phyloP scores from a whole-genome alignment of 768 basidiomycete genomes.

The Lactarius tabidus region DNA sequence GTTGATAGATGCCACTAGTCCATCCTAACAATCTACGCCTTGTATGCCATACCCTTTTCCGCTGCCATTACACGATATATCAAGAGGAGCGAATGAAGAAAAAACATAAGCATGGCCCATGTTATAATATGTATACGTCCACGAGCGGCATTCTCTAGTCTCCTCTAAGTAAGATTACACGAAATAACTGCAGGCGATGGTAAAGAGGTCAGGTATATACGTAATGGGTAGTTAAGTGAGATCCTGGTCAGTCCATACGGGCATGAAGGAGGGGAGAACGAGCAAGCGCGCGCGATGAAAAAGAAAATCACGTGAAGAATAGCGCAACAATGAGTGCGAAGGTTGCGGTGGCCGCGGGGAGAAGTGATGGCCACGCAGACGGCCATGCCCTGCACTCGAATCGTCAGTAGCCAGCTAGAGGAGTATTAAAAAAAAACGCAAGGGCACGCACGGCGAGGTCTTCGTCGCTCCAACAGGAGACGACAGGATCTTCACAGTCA shows the following conservation, averaged over 20 bases:
- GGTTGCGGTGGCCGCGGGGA: neutral
- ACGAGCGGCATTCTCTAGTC: constrained; percentile 9
- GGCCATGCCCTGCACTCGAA: neutral
- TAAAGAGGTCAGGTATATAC: constrained; percentile 7
- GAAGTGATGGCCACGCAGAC: neutral
- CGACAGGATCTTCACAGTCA: constrained; percentile 63
- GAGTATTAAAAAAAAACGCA: neutral
- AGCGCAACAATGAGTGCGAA: neutral
- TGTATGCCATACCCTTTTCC: neutral
- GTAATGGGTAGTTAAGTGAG: neutral
- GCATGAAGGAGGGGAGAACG: neutral
- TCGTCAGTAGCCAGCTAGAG: neutral
- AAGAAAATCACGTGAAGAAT: neutral
- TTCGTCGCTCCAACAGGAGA: constrained; percentile 29
- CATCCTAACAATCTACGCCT: neutral
- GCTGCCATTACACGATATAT: neutral
- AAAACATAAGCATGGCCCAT: neutral
- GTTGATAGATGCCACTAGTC: too few species aligned
- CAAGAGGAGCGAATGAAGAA: neutral
- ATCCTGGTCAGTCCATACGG: constrained; percentile 13
- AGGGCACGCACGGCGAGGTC: constrained; percentile 25
- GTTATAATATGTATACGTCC: neutral
- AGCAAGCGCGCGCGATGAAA: neutral
- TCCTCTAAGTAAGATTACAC: constrained; percentile 11
- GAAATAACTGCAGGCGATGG: constrained; percentile 1